Base-by-base conservation (phyloP, 2,329 filamentous ascomycete genomes). In the Cordyceps farinosa region DNA sequence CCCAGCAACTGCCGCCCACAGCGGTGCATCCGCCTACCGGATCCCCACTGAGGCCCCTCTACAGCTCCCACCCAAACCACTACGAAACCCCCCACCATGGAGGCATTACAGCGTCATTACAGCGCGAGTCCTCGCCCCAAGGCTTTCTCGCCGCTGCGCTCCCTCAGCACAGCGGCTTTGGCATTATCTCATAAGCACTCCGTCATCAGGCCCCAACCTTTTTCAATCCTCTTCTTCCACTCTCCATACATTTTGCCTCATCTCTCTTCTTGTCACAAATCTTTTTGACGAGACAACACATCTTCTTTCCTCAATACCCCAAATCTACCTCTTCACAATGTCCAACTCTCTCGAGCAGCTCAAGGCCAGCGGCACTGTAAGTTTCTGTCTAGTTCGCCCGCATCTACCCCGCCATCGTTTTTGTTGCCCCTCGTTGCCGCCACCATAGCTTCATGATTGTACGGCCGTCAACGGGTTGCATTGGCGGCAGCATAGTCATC, bases 361-460 rank as follows among this genome's bases (percentile, higher is more conserved):
- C 76, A 97, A 97, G 85, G 87, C 90, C 82, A 78, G 90, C 76
- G 92, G 92, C 87, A 97, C 92, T 74, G 91, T 93, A 83, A 80
- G 90, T 89, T 63, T 53, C 17, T 54, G 9, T 38, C 44, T 15
- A 22, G 29, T 59, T 40, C 34, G 15, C 34, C 22, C 45, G n/a
- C 27, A 50, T 38, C 62, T 66, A 69, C 70, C 70, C 70, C 69
- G 67, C 69, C 69, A 71, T 70, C 61, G 42, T 36, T 15, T 22
- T 42, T 32, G 47, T 38, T 64, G 54, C 65, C 66, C 65, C 66
- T 61, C 60, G 48, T 44, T 42, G 32, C 53, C 32, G 47, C 47
- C 45, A 40, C 22, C 38, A 36, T 6, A 38, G 22, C 40, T 55
- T 42, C 40, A 47, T 30, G 30, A 13, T n/a, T 27, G 32, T 38